Conservation (phyloP, 2,329 filamentous ascomycete genomes). For the Alternaria sp. region DNA sequence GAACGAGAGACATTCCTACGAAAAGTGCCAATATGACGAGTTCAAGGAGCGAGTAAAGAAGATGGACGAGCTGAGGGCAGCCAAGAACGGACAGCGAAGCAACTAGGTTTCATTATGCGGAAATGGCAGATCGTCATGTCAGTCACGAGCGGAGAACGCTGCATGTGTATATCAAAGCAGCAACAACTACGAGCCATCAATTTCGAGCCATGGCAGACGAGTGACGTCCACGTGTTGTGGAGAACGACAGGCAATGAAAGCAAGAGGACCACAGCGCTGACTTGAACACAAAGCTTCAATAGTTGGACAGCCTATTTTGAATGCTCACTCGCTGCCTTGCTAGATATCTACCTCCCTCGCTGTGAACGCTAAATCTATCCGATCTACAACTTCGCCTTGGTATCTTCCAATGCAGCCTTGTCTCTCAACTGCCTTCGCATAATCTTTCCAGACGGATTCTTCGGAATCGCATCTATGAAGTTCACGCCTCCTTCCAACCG, state of each 20-base stretch:
- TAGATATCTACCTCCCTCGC: background rate
- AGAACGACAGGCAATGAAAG: background rate
- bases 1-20: constrained; percentile 97
- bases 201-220: background rate
- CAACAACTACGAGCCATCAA: constrained; percentile 14
- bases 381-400: constrained; percentile 43
- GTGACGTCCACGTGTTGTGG: background rate
- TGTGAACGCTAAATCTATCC: background rate
- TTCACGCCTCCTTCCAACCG: constrained; percentile 74
- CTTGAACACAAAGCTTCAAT: background rate
- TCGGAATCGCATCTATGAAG: constrained; percentile 75
- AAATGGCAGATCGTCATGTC: constrained; percentile 7
- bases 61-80: constrained; percentile 94
- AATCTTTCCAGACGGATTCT: constrained; percentile 76
- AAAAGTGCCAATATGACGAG: constrained; percentile 99
- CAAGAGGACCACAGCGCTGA: background rate
- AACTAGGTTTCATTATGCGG: constrained; percentile 63
- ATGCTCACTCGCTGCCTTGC: background rate
- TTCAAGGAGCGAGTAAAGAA: constrained; percentile 98
- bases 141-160: constrained; percentile 20
- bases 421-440: constrained; percentile 68
- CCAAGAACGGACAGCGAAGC: constrained; percentile 84
- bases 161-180: constrained; percentile 48
- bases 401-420: constrained; percentile 53
- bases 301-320: rapidly evolving